Conservation (phyloP, 148 eudicot species). For the Rhododendron vialii region DNA sequence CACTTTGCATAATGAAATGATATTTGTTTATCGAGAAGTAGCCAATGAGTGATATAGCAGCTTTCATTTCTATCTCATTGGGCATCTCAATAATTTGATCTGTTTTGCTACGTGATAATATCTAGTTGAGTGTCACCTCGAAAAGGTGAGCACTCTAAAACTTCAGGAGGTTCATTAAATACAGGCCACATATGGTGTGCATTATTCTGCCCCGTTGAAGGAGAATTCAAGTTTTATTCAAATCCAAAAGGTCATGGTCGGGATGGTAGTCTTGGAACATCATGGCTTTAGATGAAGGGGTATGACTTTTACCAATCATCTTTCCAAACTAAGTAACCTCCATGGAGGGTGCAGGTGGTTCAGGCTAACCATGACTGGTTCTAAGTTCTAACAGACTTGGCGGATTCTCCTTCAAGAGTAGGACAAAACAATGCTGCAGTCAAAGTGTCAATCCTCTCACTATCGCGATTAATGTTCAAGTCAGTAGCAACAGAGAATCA, state of each 20-base stretch:
- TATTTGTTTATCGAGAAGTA: not conserved
- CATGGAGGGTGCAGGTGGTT: not conserved
- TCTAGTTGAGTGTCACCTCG: not conserved
- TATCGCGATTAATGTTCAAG: not conserved
- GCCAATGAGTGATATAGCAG: not conserved
- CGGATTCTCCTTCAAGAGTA: not conserved
- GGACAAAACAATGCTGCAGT: not conserved
- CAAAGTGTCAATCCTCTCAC: not conserved
- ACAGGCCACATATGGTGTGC: not conserved
- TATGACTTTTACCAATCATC: not conserved
- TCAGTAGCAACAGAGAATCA: not conserved
- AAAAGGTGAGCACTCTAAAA: not conserved
- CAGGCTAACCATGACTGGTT: not conserved
- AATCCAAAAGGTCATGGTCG: not conserved
- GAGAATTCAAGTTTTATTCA: not conserved
- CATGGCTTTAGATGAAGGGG: not conserved
- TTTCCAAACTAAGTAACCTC: no score
- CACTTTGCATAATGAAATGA: not conserved
- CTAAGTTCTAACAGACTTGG: not conserved
- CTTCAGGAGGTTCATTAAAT: not conserved
- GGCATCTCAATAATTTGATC: not conserved
- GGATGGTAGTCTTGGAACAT: not conserved
- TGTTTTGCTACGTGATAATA: not conserved
- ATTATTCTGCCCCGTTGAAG: not conserved
- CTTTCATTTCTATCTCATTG: not conserved